phyloP scores from a whole-genome alignment of 176 grass and related monocot genomes.

The Sorghum bicolor region Sorghum_bicolor_NCBIv3 NC_012871.2:1992501-1993000 shows the following conservation, averaged over 20 bases:
- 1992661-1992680: background rate
- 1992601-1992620: background rate
- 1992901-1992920: background rate
- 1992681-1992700: background rate
- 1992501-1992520: background rate
- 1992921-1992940: background rate
- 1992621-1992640: background rate
- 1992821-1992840: too few species aligned
- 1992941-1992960: background rate
- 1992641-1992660: background rate
- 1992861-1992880: background rate
- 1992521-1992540: background rate
- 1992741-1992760: background rate
- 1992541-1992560: background rate
- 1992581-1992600: background rate
- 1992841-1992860: background rate
- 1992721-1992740: background rate
- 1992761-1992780: background rate
- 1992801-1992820: background rate
- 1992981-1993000: background rate
- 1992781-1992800: background rate
- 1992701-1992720: background rate
- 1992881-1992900: background rate
- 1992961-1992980: too few species aligned
- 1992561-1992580: constrained; percentile 22